These are phyloP conservation scores for Phytophthora idaei DNA, from an alignment of 352 stramenopile species.

Conservation along the genomic window DNA sequence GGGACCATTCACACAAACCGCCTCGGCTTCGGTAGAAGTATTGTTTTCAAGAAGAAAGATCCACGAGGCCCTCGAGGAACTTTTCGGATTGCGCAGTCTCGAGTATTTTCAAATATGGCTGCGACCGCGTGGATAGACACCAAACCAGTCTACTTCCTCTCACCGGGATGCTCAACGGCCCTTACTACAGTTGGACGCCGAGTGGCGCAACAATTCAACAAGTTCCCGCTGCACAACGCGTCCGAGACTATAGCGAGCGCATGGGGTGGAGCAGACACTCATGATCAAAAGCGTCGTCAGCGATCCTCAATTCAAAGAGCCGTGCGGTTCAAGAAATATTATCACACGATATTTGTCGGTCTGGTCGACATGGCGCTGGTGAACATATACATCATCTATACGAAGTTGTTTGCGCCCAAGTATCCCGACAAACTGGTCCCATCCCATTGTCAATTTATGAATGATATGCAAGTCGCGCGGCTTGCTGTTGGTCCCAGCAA, in stretches of 20 bases:
- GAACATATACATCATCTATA: slow-evolving; percentile 12
- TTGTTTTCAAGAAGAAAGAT: slow-evolving; percentile 12
- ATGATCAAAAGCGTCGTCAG: slow-evolving; percentile 13
- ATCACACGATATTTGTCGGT: slow-evolving; percentile 14
- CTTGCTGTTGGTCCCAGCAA: background rate
- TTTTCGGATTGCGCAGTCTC: slow-evolving; percentile 1
- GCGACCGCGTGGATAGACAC: slow-evolving; percentile 4
- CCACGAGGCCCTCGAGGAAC: background rate
- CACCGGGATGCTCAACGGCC: slow-evolving; percentile 2
- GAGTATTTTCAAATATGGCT: slow-evolving; percentile 4
- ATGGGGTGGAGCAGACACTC: slow-evolving; percentile 12
- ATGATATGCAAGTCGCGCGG: slow-evolving; percentile 1
- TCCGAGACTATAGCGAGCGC: slow-evolving; percentile 4
- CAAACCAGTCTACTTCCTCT: slow-evolving; percentile 7
- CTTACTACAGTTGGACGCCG: slow-evolving; percentile 1
- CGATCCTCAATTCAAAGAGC: slow-evolving; percentile 11
- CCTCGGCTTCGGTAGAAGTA: background rate
- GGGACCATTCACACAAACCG: slow-evolving; percentile 10
- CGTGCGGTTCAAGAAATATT: slow-evolving; percentile 12
- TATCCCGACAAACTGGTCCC: background rate
- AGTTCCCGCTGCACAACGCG: background rate
- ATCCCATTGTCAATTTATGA: slow-evolving; percentile 1
- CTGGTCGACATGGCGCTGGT: slow-evolving; percentile 11
- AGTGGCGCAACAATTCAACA: background rate
- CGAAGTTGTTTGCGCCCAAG: background rate